Base-by-base conservation (phyloP, 306 rosid species). In the Ormosia semicastrata region DNA sequence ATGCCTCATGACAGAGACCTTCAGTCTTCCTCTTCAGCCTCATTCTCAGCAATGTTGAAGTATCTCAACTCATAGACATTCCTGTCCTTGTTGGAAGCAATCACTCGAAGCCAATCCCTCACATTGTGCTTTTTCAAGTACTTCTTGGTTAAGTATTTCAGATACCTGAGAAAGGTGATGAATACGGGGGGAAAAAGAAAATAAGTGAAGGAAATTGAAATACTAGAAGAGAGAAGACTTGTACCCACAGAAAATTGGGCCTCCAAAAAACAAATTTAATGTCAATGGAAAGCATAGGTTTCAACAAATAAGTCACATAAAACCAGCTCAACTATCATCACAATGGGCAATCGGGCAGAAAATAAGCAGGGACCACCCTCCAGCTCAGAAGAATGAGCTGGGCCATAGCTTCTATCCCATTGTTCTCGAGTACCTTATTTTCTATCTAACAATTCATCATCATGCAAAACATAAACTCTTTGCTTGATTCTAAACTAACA, bases 91-190 rank as follows among this genome's bases (percentile, higher is more conserved):
- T 94, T 94, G 66, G 98, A 92, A 4, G 97, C 87, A 81, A 94
- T 94, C 47, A 94, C 97, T 3, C 97, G 91, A 43, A 94, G 98
- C 98, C 98, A 94, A 85, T 94, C 98, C 88, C 98, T 87, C 66
- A 94, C 97, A 14, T 94, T 94, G 86, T 94, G 95, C 85, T 94
- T 94, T 88, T 94, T 94, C 98, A 94, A 79, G 85, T 92, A 94
- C 92, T 94, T 94, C 95, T 94, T 94, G 14, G 97, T 92, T 69
- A 94, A 85, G 84, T 94, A 94, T 60, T 94, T 94, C 71, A 92
- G 84, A 79, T 94, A 94, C 82, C 98, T 94, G 85, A 37, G 11
- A 71, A 78, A 43, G 36, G 63, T 8, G 7, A 47, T 14, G 11
- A 58, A 78, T 18, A 3, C 5, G 12, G 1, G 0, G 1, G 0